phyloP scores from a whole-genome alignment of 139 green algal genomes.

The Tetratostichococcus sp. region DNA sequence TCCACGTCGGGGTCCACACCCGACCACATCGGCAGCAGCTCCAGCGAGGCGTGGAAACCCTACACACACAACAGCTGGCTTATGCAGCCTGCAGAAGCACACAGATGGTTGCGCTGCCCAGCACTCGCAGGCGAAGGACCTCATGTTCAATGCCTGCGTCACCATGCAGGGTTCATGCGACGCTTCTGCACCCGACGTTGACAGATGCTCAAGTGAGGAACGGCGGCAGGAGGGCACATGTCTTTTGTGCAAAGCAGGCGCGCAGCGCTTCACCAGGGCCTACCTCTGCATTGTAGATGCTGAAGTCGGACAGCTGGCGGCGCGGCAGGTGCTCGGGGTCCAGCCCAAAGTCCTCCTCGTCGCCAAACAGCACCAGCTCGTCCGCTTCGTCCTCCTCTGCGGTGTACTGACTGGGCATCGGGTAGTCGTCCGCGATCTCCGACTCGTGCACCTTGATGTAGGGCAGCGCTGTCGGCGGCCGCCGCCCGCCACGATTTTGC shows the following conservation, averaged over 20 bases:
- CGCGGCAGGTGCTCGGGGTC: conserved; percentile 74
- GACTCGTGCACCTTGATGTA: conserved; percentile 88
- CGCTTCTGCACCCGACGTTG: no score
- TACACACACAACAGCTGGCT: conserved; percentile 11
- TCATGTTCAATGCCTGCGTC: no score
- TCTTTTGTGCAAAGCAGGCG: no score
- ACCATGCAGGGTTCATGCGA: no score
- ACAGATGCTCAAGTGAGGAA: no score
- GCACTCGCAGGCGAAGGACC: no score
- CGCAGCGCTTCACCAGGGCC: no score
- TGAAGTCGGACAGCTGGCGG: conserved; percentile 72
- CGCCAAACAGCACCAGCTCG: conserved; percentile 74
- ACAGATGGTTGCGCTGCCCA: no score
- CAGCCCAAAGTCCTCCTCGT: conserved; percentile 66
- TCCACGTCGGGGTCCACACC: conserved; percentile 79
- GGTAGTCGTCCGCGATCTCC: conserved; percentile 96
- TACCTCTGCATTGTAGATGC: conserved; percentile 82
- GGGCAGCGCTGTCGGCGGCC: background rate
- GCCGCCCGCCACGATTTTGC: background rate
- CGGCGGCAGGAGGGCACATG: no score
- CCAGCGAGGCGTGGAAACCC: conserved; percentile 73
- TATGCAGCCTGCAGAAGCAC: no score
- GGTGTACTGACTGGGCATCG: conserved; percentile 72
- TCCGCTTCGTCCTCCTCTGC: conserved; percentile 76
- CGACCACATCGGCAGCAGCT: conserved; percentile 87